Evolutionary conservation across 768 basidiomycete genomes (phyloP), one percentile per base, ranked within the genome.

Genomic region (Coprinopsis marcescibilis): DNA sequence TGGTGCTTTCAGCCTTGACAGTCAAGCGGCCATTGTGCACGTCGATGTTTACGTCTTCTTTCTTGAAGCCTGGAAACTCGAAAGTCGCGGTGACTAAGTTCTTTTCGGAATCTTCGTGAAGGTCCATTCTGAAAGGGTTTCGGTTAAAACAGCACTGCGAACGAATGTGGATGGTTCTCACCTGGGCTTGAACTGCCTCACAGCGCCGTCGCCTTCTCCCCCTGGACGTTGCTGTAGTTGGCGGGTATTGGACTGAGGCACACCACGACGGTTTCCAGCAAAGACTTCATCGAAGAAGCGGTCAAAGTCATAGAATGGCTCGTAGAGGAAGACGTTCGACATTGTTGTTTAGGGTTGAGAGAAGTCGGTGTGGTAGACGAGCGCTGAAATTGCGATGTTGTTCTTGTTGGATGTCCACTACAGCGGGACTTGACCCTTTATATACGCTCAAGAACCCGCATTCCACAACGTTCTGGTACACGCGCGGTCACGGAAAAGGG

Each of bases 1-100:
- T 37, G 34, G 60, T 66, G n/a, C 53, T 62, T 61, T 82, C 73
- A 10, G 76, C 80, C 2, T 77, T 72, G 39, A 83, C 56, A 38
- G 59, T 73, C 42, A 83, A 70, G 2, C 68, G 61, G 51, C 72
- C 70, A 49, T 73, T 67, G 48, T 72, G 67, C 7, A 78, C 54
- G 45, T 81, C 78, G 51, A 83, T 71, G 38, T 61, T 60, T 35
- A 11, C 14, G n/a, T n/a, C n/a, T n/a, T n/a, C n/a, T n/a, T n/a
- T n/a, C n/a, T n/a, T n/a, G n/a, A n/a, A n/a, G n/a, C 77, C 77
- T 1, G 78, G 77, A 3, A 80, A 59, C 52, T 80, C 78, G 52
- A 80, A 76, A 12, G 66, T 58, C 33, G 77, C 78, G 1, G 71
- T 74, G 36, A 78, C 70, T 26, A 58, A 55, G 55, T 75, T 74